These are phyloP conservation scores for Ganoderma lucidum DNA, from an alignment of 1,284 basidiomycete species.

Conservation along the genomic window DNA sequence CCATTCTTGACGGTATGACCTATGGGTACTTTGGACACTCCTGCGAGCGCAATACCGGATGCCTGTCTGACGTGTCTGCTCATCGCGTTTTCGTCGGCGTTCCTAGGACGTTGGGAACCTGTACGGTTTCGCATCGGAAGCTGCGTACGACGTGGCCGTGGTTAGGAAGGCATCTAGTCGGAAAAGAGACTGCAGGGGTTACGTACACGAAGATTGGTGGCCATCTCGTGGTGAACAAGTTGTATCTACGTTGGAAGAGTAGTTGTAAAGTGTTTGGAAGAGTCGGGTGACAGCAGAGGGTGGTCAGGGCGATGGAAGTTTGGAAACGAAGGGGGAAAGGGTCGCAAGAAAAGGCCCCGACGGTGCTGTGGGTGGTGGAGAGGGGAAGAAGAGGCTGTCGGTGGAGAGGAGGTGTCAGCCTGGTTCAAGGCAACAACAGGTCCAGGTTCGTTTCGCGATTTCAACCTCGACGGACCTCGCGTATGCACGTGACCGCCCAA, in stretches of 20 bases:
- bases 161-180: constrained; percentile 14
- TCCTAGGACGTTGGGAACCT: constrained; percentile 62
- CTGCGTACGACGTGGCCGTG: constrained; percentile 33
- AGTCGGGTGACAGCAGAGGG: constrained; percentile 33
- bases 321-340: constrained; percentile 30
- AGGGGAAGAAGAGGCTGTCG: constrained; percentile 31
- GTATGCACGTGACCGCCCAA: constrained; percentile 38
- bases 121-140: constrained; percentile 50
- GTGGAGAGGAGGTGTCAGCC: constrained; percentile 38
- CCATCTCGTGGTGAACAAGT: constrained; percentile 52
- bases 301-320: constrained; percentile 29
- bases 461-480: constrained; percentile 37
- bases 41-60: constrained; percentile 53
- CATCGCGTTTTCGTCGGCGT: constrained; percentile 76
- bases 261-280: constrained; percentile 32
- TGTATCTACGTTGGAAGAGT: constrained; percentile 43
- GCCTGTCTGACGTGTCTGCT: constrained; percentile 68
- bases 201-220: constrained; percentile 64
- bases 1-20: constrained; percentile 51
- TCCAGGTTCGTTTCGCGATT: constrained; percentile 38
- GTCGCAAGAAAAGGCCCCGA: constrained; percentile 34
- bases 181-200: not conserved
- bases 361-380: constrained; percentile 30
- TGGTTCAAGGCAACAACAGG: constrained; percentile 35
- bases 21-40: constrained; percentile 50